Conservation (phyloP, 768 basidiomycete genomes). For the Gautieria morchelliformis region DNA sequence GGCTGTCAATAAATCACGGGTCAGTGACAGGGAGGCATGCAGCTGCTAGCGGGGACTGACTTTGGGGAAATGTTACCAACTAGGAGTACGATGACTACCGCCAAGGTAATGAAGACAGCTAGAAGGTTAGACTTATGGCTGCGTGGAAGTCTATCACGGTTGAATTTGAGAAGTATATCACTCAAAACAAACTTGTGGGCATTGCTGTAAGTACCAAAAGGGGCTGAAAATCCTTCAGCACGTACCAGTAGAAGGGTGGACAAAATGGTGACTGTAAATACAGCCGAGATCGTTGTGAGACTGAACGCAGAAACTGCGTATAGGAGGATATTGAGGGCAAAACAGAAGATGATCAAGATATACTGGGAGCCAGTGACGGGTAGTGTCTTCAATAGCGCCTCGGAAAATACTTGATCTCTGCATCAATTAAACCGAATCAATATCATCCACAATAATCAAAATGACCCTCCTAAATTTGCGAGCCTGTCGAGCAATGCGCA, state of each 20-base stretch:
- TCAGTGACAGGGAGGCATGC: not conserved
- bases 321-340: slow-evolving; percentile 37
- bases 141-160: slow-evolving; percentile 49
- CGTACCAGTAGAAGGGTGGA: slow-evolving; percentile 19
- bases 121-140: slow-evolving; percentile 29
- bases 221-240: not conserved
- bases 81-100: slow-evolving; percentile 34
- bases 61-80: slow-evolving; percentile 52
- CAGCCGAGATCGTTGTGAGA: slow-evolving; percentile 49
- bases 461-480: slow-evolving; percentile 21
- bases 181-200: slow-evolving; percentile 41
- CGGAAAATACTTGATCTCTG: slow-evolving; percentile 50
- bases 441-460: not conserved
- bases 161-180: slow-evolving; percentile 55
- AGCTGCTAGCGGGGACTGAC: slow-evolving; percentile 19
- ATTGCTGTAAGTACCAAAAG: not conserved
- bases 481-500: slow-evolving; percentile 51
- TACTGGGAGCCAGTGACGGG: slow-evolving; percentile 44
- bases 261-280: slow-evolving; percentile 12
- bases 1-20: not conserved
- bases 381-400: slow-evolving; percentile 35
- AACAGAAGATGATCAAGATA: slow-evolving; percentile 41
- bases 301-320: slow-evolving; percentile 51
- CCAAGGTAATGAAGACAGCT: slow-evolving; percentile 32
- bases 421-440: not conserved